A percentile compares a stretch with the other conserved stretches of the same genome.
phyloP scores from a whole-genome alignment of 306 rosid genomes.

The Sindora glabra region DNA sequence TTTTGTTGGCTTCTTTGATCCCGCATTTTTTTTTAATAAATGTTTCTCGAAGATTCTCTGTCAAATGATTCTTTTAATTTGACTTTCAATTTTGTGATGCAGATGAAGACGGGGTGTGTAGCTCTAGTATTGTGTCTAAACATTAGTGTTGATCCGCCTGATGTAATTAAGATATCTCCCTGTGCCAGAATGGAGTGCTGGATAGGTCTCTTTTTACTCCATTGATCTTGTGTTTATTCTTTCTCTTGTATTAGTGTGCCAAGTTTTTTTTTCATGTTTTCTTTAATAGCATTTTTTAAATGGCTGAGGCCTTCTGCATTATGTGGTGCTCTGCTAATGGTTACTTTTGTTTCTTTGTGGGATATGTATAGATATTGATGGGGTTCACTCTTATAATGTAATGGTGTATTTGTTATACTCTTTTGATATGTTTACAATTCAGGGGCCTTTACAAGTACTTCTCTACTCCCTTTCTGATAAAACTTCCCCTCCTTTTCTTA shows the following conservation, averaged over 20 bases:
- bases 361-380: too few species aligned
- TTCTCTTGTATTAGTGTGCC: constrained; percentile 2
- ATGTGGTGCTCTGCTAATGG: background rate
- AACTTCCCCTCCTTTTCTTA: too few species aligned
- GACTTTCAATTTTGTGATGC: constrained; percentile 47
- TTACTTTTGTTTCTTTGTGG: background rate
- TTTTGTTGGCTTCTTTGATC: background rate
- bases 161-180: constrained; percentile 96
- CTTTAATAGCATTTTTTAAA: too few species aligned
- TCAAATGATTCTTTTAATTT: constrained; percentile 22
- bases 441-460: background rate
- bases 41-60: constrained; percentile 12
- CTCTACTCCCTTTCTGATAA: background rate
- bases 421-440: background rate
- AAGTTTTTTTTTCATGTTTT: constrained; percentile 1
- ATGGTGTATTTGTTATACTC: background rate
- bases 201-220: constrained; percentile 75
- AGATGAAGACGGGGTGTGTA: constrained; percentile 99
- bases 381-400: too few species aligned
- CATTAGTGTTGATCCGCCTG: constrained; percentile 97
- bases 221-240: constrained; percentile 13
- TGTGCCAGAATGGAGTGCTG: constrained; percentile 99
- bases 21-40: background rate
- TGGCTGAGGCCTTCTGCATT: constrained; percentile 1
- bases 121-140: constrained; percentile 95